Conservation (phyloP, 805 yeast species). For the Maudiozyma serrabonitensis region DNA sequence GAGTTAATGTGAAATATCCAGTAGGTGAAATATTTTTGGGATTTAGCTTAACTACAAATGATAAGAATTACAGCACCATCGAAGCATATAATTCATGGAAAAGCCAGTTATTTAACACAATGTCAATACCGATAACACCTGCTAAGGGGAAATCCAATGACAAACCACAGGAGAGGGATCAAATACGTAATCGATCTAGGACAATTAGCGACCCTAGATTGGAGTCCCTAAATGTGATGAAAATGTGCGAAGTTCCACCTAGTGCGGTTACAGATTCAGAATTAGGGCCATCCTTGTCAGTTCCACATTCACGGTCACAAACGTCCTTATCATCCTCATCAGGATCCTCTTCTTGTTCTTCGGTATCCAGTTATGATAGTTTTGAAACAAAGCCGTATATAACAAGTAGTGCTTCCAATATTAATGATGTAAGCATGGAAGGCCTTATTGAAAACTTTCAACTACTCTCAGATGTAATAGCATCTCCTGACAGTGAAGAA, state of each 20-base stretch:
- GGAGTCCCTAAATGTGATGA: neutral
- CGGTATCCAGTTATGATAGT: neutral
- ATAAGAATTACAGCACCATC: constrained; percentile 12
- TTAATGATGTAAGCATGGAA: constrained; percentile 1
- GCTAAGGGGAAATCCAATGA: neutral
- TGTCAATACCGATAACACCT: neutral
- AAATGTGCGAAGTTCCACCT: neutral
- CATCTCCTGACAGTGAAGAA: neutral
- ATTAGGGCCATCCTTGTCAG: neutral
- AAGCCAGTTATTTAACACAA: constrained; percentile 5
- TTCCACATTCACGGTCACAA: neutral
- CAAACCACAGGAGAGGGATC: neutral
- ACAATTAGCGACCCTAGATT: neutral
- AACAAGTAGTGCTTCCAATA: neutral
- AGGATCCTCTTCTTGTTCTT: neutral
- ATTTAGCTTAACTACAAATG: constrained; percentile 11
- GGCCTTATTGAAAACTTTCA: constrained; percentile 2
- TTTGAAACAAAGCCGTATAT: constrained; percentile 4
- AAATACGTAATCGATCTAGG: neutral
- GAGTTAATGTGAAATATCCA: constrained; percentile 1
- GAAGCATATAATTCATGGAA: constrained; percentile 19
- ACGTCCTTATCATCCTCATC: neutral
- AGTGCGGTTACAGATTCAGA: neutral
- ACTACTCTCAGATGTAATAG: constrained; percentile 1
- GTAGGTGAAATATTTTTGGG: constrained; percentile 22